Conservation (phyloP, 805 yeast species). For the Wickerhamiella parazyma region DNA sequence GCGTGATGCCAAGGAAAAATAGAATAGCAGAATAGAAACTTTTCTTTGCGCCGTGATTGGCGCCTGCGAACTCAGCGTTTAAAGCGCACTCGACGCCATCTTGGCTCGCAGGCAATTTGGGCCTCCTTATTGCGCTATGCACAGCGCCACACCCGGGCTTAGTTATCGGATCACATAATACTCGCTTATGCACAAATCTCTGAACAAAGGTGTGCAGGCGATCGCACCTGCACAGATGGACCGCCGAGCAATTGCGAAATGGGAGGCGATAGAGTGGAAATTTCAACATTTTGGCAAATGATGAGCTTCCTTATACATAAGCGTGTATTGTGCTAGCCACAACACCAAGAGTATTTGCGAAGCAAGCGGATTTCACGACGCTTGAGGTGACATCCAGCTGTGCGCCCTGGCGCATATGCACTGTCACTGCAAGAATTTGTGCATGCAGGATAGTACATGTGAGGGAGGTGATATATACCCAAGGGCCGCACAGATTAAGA, state of each 20-base stretch:
- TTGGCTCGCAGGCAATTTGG: not conserved
- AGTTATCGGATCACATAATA: not conserved
- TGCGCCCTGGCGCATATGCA: not conserved
- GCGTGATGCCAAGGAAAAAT: too few relatives aligned
- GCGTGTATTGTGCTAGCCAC: too few relatives aligned
- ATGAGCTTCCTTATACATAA: too few relatives aligned
- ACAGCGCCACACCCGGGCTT: not conserved
- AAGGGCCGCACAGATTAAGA: not conserved
- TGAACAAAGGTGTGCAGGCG: not conserved
- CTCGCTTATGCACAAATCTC: not conserved
- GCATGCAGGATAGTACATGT: not conserved
- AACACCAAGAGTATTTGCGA: not conserved
- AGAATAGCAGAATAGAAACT: too few relatives aligned
- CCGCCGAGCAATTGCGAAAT: not conserved
- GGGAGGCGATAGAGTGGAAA: too few relatives aligned
- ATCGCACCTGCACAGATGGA: not conserved
- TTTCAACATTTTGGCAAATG: not conserved
- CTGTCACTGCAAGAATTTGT: not conserved
- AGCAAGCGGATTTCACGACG: not conserved
- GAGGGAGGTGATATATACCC: not conserved
- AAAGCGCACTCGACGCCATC: too few relatives aligned
- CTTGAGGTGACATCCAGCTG: not conserved
- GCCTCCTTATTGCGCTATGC: not conserved
- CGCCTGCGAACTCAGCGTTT: too few relatives aligned
- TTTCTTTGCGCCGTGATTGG: too few relatives aligned